These are phyloP conservation scores for Ophiostoma novo-ulmi DNA, from an alignment of 2,329 filamentous ascomycete genomes.

Conservation along the genomic window DNA sequence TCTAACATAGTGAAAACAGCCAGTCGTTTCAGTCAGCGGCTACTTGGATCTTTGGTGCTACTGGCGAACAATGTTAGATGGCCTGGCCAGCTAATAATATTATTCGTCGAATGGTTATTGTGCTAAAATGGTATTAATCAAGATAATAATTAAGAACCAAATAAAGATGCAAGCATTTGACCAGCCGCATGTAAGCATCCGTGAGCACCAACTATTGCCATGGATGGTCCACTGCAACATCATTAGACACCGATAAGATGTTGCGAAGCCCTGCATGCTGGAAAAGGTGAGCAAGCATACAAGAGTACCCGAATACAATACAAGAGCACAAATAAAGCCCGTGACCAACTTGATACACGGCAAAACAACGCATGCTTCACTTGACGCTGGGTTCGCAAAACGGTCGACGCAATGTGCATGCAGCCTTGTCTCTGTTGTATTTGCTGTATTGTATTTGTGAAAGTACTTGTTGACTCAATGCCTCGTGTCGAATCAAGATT, in stretches of 20 bases:
- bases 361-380: conserved; percentile 7
- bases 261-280: neutral
- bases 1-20: neutral
- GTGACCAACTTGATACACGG: conserved; percentile 3
- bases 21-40: conserved; percentile 2
- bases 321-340: neutral
- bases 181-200: neutral
- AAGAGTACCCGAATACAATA: neutral
- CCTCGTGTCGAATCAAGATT: neutral
- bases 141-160: neutral
- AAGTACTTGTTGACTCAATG: neutral
- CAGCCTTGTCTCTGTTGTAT: neutral
- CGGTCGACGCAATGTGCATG: neutral
- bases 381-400: conserved; percentile 11
- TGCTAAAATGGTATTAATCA: neutral
- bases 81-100: neutral
- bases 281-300: neutral
- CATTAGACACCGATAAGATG: neutral
- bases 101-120: neutral
- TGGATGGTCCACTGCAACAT: neutral
- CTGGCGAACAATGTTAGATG: neutral
- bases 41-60: neutral
- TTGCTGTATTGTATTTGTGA: neutral
- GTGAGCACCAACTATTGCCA: neutral
- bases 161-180: neutral